Conservation (phyloP, 805 yeast genomes). For the Blastobotrys muscicola region DNA sequence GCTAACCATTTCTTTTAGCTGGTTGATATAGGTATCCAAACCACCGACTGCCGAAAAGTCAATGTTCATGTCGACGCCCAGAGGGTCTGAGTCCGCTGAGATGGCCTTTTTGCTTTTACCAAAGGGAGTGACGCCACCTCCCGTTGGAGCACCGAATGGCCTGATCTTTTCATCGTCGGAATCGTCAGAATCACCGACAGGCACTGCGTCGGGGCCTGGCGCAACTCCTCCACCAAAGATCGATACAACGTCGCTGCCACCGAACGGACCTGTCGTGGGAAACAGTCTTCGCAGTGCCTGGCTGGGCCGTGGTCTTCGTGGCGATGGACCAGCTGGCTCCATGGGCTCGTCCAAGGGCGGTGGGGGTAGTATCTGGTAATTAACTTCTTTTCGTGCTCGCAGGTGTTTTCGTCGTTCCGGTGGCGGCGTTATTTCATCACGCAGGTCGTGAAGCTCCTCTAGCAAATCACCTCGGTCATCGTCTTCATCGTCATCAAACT, state of each 20-base stretch:
- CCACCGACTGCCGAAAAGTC: slow-evolving; percentile 88
- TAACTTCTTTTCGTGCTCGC: slow-evolving; percentile 61
- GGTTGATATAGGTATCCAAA: slow-evolving; percentile 78
- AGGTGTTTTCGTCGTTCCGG: slow-evolving; percentile 33
- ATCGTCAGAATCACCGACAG: slow-evolving; percentile 33
- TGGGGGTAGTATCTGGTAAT: slow-evolving; percentile 81
- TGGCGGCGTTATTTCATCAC: slow-evolving; percentile 33
- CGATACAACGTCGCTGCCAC: slow-evolving; percentile 87
- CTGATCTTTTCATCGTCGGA: slow-evolving; percentile 34
- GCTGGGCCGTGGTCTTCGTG: slow-evolving; percentile 31
- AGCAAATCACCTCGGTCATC: slow-evolving; percentile 7
- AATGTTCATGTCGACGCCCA: slow-evolving; percentile 80
- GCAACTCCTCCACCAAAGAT: slow-evolving; percentile 57
- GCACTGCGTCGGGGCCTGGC: slow-evolving; percentile 1
- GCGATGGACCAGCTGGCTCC: slow-evolving; percentile 24
- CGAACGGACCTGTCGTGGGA: slow-evolving; percentile 96
- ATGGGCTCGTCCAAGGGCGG: slow-evolving; percentile 30
- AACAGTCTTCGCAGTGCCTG: slow-evolving; percentile 48
- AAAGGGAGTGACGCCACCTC: slow-evolving; percentile 7
- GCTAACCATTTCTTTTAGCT: slow-evolving; percentile 94
- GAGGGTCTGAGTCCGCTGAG: slow-evolving; percentile 84
- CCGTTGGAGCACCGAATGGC: neutral
- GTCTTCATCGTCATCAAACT: slow-evolving; percentile 4
- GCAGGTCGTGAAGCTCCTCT: slow-evolving; percentile 17
- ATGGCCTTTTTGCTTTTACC: slow-evolving; percentile 17